Conservation (phyloP, 2,329 filamentous ascomycete genomes). For the Aschersonia sp. region DNA sequence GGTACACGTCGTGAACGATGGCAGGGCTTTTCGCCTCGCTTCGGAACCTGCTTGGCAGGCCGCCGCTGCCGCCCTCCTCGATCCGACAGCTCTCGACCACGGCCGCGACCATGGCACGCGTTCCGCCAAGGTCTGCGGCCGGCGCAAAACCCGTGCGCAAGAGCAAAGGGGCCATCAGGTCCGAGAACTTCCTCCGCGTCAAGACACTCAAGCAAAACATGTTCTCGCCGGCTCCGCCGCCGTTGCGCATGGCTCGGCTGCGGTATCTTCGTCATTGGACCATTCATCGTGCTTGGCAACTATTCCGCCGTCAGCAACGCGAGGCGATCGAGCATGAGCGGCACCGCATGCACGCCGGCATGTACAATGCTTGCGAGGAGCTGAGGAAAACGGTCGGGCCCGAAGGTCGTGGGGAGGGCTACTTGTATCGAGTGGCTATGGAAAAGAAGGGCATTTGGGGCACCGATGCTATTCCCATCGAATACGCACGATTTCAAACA, state of each 20-base stretch:
- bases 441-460: constrained; percentile 77
- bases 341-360: constrained; percentile 65
- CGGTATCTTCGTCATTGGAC: constrained; percentile 93
- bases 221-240: constrained; percentile 40
- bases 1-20: no score
- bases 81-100: constrained; percentile 17
- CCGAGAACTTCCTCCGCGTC: constrained; percentile 27
- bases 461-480: constrained; percentile 64
- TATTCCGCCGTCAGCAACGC: constrained; percentile 59
- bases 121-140: constrained; percentile 11
- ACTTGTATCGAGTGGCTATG: constrained; percentile 77
- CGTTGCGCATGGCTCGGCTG: constrained; percentile 78
- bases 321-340: constrained; percentile 53
- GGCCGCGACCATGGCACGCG: constrained; percentile 14
- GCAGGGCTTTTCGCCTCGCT: constrained; percentile 7
- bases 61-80: constrained; percentile 2
- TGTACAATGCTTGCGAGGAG: constrained; percentile 76
- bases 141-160: constrained; percentile 12
- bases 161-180: constrained; percentile 15
- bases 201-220: constrained; percentile 30
- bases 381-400: constrained; percentile 48
- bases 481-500: constrained; percentile 76
- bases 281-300: constrained; percentile 88
- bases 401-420: constrained; percentile 44
- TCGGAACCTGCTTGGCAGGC: constrained; percentile 15